phyloP scores from a whole-genome alignment of 768 basidiomycete species.

The Boletus rubropictus region DNA sequence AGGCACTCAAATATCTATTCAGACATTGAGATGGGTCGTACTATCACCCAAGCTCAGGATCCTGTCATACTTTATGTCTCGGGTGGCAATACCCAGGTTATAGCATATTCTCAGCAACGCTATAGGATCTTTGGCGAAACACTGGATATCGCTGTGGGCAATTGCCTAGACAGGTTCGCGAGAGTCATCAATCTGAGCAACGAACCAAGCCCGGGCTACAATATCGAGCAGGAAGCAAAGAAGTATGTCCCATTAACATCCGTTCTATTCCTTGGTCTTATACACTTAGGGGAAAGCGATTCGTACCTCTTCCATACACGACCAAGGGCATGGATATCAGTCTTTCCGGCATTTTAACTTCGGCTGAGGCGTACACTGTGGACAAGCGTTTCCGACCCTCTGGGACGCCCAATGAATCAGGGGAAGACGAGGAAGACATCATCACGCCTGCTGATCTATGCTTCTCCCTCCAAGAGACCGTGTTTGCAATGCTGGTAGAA shows the following conservation, averaged over 20 bases:
- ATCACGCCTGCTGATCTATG: slow-evolving; percentile 96
- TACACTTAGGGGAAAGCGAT: slow-evolving; percentile 63
- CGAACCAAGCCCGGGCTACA: slow-evolving; percentile 93
- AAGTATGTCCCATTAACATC: slow-evolving; percentile 42
- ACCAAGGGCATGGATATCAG: slow-evolving; percentile 99
- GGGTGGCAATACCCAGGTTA: slow-evolving; percentile 98
- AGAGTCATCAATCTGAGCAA: slow-evolving; percentile 91
- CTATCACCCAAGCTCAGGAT: slow-evolving; percentile 90
- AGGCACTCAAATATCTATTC: slow-evolving; percentile 1
- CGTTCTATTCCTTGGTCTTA: slow-evolving; percentile 1
- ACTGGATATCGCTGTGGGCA: slow-evolving; percentile 98
- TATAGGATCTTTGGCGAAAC: slow-evolving; percentile 99
- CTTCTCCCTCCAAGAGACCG: slow-evolving; percentile 93
- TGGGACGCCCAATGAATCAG: slow-evolving; percentile 30
- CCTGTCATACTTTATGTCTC: slow-evolving; percentile 98
- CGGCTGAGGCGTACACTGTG: slow-evolving; percentile 78
- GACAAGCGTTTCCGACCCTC: slow-evolving; percentile 78
- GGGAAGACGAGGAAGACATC: slow-evolving; percentile 60
- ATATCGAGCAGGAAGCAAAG: slow-evolving; percentile 95
- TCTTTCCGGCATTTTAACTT: slow-evolving; percentile 88
- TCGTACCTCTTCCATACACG: slow-evolving; percentile 84
- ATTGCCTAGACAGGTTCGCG: slow-evolving; percentile 96
- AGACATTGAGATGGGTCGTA: slow-evolving; percentile 99
- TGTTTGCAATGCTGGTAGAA: slow-evolving; percentile 98
- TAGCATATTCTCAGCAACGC: slow-evolving; percentile 94